These are phyloP conservation scores for Sclerotiophoma versabilis DNA, from an alignment of 2,329 filamentous ascomycete genomes.

Conservation along the genomic window DNA sequence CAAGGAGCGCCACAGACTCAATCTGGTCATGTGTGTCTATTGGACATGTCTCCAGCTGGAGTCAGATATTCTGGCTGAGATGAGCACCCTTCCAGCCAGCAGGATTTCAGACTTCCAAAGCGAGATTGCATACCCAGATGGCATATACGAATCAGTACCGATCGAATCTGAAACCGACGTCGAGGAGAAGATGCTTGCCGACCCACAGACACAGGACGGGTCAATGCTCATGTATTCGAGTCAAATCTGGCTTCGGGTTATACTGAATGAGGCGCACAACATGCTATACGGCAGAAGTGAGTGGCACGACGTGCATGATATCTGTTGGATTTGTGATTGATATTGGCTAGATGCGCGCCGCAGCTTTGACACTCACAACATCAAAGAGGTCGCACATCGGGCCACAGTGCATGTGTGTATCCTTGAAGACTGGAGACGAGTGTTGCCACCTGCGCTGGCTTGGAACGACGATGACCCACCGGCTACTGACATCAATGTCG, in stretches of 20 bases:
- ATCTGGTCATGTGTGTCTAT: conserved; percentile 69
- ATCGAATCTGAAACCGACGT: conserved; percentile 21
- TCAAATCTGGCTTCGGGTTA: conserved; percentile 67
- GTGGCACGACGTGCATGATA: conserved; percentile 16
- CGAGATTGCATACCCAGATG: conserved; percentile 72
- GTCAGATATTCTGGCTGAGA: conserved; percentile 90
- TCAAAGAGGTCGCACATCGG: conserved; percentile 39
- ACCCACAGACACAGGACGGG: conserved; percentile 22
- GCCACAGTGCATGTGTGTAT: conserved; percentile 50
- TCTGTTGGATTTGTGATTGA: conserved; percentile 25
- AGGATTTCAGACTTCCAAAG: conserved; percentile 65
- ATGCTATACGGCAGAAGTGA: conserved; percentile 58
- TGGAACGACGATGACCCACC: conserved; percentile 75
- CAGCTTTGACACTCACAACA: conserved; percentile 44
- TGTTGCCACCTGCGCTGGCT: conserved; percentile 60
- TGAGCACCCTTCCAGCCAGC: conserved; percentile 67
- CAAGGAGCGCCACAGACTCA: conserved; percentile 44
- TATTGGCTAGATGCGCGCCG: conserved; percentile 41
- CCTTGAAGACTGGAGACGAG: conserved; percentile 62
- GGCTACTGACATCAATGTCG: conserved; percentile 77
- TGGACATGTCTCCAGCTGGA: conserved; percentile 96
- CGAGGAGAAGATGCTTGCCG: conserved; percentile 17
- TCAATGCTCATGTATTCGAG: conserved; percentile 66
- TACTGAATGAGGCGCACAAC: conserved; percentile 63
- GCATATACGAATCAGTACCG: conserved; percentile 54